Percentiles rank a stretch among this genome's conserved stretches.
Evolutionary conservation across 768 basidiomycete genomes (phyloP).

Genomic region (Tricholoma bakamatsutake): DNA sequence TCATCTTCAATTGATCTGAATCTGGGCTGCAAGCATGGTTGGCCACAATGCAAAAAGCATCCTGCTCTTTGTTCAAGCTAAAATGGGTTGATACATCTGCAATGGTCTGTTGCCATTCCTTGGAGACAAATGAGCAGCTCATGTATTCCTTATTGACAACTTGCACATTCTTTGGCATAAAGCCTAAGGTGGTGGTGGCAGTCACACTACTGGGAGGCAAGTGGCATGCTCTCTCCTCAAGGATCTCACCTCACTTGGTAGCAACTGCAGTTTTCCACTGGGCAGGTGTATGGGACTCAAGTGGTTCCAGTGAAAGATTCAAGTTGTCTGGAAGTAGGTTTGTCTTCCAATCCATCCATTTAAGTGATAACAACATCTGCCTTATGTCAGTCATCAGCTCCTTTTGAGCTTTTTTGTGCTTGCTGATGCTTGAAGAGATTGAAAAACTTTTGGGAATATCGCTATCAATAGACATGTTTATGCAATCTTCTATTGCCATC

Average conservation of each 20-base stretch:
- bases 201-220: not conserved
- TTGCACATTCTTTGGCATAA: not conserved
- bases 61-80: slow-evolving; percentile 26
- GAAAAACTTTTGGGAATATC: too few relatives aligned
- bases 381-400: not conserved
- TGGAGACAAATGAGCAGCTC: not conserved
- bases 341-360: not conserved
- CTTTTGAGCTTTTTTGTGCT: too few relatives aligned
- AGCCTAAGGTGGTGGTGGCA: not conserved
- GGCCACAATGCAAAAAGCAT: slow-evolving; percentile 23
- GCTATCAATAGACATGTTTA: too few relatives aligned
- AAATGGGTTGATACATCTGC: slow-evolving; percentile 1
- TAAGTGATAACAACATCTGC: not conserved
- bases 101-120: not conserved
- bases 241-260: not conserved
- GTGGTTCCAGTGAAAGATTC: not conserved
- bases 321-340: not conserved
- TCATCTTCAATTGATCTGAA: slow-evolving; percentile 21
- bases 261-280: slow-evolving; percentile 1
- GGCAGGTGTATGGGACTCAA: not conserved
- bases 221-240: not conserved
- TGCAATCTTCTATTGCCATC: too few relatives aligned
- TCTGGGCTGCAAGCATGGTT: slow-evolving; percentile 14
- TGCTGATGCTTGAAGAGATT: too few relatives aligned
- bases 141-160: not conserved